Evolutionary conservation across 768 basidiomycete species (phyloP).

Genomic region (Boletales sp.): DNA sequence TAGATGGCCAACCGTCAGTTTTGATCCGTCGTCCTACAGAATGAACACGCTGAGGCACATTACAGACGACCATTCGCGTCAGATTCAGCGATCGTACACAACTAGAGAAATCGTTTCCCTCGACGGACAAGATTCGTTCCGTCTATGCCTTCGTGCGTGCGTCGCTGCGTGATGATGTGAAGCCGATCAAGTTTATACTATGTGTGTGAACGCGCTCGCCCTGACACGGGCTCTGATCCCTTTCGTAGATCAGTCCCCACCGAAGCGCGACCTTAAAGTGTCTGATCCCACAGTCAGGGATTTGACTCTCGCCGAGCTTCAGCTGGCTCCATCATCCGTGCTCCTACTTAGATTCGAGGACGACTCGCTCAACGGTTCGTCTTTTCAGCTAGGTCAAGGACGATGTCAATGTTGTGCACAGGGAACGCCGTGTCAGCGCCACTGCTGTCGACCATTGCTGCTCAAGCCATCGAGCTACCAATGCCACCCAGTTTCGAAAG

Average conservation of each 20-base stretch:
- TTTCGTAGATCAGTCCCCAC: slow-evolving; percentile 69
- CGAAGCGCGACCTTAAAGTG: slow-evolving; percentile 78
- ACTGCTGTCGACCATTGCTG: slow-evolving; percentile 51
- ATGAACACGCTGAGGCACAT: slow-evolving; percentile 9
- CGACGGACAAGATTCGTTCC: slow-evolving; percentile 72
- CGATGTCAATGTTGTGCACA: slow-evolving; percentile 25
- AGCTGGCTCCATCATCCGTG: slow-evolving; percentile 77
- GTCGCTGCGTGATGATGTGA: slow-evolving; percentile 68
- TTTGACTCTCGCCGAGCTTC: slow-evolving; percentile 61
- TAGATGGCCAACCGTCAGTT: slow-evolving; percentile 67
- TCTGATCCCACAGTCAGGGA: slow-evolving; percentile 73
- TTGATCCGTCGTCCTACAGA: neutral
- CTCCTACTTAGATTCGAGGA: slow-evolving; percentile 76
- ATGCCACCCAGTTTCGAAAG: slow-evolving; percentile 42
- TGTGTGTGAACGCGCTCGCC: slow-evolving; percentile 49
- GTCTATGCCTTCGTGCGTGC: slow-evolving; percentile 83
- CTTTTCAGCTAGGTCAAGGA: neutral
- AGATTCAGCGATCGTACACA: slow-evolving; percentile 79
- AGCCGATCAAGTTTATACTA: slow-evolving; percentile 77
- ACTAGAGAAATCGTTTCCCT: slow-evolving; percentile 75
- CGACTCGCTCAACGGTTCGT: slow-evolving; percentile 61
- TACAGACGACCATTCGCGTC: slow-evolving; percentile 76
- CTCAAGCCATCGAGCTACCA: slow-evolving; percentile 65
- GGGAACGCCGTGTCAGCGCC: slow-evolving; percentile 61
- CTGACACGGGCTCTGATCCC: slow-evolving; percentile 1